These are phyloP conservation scores for Aspergillus sergii DNA, from an alignment of 2,329 filamentous ascomycete species.

Conservation along the genomic window DNA sequence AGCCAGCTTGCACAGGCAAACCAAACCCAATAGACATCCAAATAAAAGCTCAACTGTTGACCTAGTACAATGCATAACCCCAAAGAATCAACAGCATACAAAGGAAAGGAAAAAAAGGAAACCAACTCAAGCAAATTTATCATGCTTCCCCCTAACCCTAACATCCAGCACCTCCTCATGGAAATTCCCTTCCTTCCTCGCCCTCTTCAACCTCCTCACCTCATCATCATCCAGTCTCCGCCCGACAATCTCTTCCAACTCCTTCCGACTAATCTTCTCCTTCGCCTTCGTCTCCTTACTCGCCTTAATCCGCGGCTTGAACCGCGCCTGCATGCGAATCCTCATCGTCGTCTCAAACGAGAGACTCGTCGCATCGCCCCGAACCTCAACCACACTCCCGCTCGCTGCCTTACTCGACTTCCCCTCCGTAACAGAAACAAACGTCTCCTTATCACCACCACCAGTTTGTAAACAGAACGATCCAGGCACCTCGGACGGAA, in stretches of 20 bases:
- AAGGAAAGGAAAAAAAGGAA: not conserved
- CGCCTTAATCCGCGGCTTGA: conserved; percentile 81
- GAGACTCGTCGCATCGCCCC: conserved; percentile 72
- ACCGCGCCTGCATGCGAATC: conserved; percentile 91
- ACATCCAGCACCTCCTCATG: conserved; percentile 23
- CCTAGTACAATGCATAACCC: not conserved
- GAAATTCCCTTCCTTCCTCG: conserved; percentile 12
- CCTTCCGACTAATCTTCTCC: conserved; percentile 72
- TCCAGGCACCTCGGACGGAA: conserved; percentile 66
- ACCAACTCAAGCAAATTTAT: conserved; percentile 22
- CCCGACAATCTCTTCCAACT: conserved; percentile 10
- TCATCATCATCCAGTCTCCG: conserved; percentile 1
- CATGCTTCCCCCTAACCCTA: conserved; percentile 23
- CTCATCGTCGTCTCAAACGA: conserved; percentile 72
- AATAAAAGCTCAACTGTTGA: not conserved
- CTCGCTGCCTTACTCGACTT: conserved; percentile 38
- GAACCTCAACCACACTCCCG: conserved; percentile 64
- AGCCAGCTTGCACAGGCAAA: not conserved
- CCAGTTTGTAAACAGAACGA: conserved; percentile 73
- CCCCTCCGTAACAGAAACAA: conserved; percentile 63
- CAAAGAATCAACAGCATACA: not conserved
- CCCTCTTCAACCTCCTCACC: conserved; percentile 3
- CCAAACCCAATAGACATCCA: not conserved
- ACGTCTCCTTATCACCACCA: conserved; percentile 62
- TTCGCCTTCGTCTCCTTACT: conserved; percentile 80